Conservation (phyloP, 179 eudicot species). For the Corrigiola litoralis region DNA sequence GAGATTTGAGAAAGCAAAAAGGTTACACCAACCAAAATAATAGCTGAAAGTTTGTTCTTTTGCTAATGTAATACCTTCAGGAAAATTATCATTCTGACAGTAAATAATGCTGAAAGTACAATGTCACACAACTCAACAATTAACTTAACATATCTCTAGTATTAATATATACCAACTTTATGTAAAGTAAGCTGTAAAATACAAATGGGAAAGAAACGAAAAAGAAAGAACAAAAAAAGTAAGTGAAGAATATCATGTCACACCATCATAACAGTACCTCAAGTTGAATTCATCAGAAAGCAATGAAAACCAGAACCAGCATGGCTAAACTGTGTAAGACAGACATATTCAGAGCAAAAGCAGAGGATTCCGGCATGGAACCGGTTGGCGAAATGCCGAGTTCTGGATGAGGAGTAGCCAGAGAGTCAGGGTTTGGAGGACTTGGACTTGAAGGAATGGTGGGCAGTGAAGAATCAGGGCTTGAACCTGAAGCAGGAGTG, state of each 20-base stretch:
- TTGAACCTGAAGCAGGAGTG: constrained; percentile 34
- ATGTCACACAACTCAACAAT: not conserved
- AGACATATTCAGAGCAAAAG: constrained; percentile 15
- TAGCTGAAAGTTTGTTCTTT: not conserved
- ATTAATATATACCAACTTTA: constrained; percentile 26
- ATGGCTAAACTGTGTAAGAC: constrained; percentile 10
- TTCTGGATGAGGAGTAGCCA: constrained; percentile 35
- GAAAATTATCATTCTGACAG: not conserved
- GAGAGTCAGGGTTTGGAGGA: constrained; percentile 63
- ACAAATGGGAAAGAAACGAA: constrained; percentile 1
- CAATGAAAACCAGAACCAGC: constrained; percentile 15
- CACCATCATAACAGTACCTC: constrained; percentile 11
- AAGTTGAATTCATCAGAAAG: constrained; percentile 27
- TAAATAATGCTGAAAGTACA: not conserved
- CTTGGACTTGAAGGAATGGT: constrained; percentile 73
- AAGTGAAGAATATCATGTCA: not conserved
- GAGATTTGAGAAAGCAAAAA: constrained; percentile 17
- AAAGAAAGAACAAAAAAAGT: not conserved
- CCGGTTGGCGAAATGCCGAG: constrained; percentile 42
- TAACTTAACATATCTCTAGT: not conserved
- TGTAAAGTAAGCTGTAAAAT: constrained; percentile 11
- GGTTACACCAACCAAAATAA: not conserved
- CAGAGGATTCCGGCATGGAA: constrained; percentile 38
- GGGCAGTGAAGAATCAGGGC: constrained; percentile 49
- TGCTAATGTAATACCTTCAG: not conserved